phyloP scores from a whole-genome alignment of 306 rosid genomes.

The Canavalia gladiata region DNA sequence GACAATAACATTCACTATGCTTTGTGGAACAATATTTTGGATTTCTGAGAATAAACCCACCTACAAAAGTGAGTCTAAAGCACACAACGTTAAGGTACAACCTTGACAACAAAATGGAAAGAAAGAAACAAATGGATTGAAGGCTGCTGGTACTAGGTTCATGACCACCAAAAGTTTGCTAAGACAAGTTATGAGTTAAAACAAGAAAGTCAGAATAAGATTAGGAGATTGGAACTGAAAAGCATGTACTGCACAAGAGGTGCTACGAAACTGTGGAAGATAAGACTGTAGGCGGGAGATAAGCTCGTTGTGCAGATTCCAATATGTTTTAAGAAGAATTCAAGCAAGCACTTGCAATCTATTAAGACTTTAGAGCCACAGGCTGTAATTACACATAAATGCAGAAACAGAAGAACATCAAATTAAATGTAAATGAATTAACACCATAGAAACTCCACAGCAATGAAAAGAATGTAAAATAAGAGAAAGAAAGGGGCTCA shows the following conservation, averaged over 20 bases:
- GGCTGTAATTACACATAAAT: not conserved
- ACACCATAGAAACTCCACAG: not conserved
- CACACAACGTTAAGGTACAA: constrained; percentile 5
- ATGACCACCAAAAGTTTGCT: not conserved
- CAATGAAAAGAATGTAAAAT: constrained; percentile 19
- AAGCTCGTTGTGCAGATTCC: not conserved
- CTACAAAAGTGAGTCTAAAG: not conserved
- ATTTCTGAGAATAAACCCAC: not conserved
- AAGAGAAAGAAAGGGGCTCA: constrained; percentile 54
- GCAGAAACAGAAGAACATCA: not conserved
- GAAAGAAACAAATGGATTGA: not conserved
- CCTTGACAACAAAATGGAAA: not conserved
- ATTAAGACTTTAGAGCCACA: not conserved
- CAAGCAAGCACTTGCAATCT: constrained; percentile 31
- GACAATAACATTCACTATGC: not conserved
- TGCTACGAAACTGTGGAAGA: constrained; percentile 8
- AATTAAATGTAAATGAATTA: constrained; percentile 24
- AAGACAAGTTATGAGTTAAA: constrained; percentile 25
- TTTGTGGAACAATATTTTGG: not conserved
- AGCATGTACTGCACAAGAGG: not conserved
- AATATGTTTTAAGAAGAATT: not conserved
- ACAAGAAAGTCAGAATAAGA: not conserved
- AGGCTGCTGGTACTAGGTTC: not conserved
- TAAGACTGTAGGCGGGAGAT: not conserved
- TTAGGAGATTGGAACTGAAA: not conserved